Percentiles rank a stretch among this genome's conserved stretches.
phyloP scores from a whole-genome alignment of 305 asterid species.

The Stenogyne calaminthoides region DNA sequence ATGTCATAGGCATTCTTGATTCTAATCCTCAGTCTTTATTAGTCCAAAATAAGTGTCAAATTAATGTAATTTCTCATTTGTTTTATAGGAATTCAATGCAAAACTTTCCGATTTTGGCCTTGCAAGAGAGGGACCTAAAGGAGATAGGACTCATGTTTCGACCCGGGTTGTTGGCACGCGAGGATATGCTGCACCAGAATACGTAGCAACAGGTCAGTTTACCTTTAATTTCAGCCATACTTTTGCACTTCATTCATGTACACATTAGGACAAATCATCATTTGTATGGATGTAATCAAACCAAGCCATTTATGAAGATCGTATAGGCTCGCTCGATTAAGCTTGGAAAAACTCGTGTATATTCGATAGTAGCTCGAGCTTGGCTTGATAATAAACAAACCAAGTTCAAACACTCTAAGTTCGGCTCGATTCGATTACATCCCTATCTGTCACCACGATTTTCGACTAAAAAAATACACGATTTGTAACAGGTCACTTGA shows the following conservation, averaged over 20 bases:
- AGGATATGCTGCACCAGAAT: conserved; percentile 96
- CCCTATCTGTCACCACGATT: neutral
- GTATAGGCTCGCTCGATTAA: too few species aligned
- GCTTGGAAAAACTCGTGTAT: too few species aligned
- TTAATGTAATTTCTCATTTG: conserved; percentile 3
- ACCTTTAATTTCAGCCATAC: neutral
- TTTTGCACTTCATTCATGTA: neutral
- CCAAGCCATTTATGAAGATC: too few species aligned
- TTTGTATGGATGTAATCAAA: too few species aligned
- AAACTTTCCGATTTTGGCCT: conserved; percentile 95
- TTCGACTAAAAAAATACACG: neutral
- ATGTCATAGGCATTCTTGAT: conserved; percentile 10
- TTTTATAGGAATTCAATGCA: conserved; percentile 73
- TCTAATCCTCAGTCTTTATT: neutral
- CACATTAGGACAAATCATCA: neutral
- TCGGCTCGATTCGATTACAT: too few species aligned
- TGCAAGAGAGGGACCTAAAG: conserved; percentile 86
- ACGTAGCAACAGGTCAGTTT: conserved; percentile 69
- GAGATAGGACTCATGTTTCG: conserved; percentile 78
- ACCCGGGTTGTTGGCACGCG: conserved; percentile 76
- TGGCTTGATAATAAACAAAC: too few species aligned
- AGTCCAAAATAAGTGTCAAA: neutral
- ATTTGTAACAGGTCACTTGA: conserved; percentile 61
- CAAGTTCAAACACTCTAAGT: too few species aligned
- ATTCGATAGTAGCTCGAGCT: too few species aligned